Evolutionary conservation across 75 land plant genomes (phyloP).

Genomic region (Pinus tabuliformis): DNA sequence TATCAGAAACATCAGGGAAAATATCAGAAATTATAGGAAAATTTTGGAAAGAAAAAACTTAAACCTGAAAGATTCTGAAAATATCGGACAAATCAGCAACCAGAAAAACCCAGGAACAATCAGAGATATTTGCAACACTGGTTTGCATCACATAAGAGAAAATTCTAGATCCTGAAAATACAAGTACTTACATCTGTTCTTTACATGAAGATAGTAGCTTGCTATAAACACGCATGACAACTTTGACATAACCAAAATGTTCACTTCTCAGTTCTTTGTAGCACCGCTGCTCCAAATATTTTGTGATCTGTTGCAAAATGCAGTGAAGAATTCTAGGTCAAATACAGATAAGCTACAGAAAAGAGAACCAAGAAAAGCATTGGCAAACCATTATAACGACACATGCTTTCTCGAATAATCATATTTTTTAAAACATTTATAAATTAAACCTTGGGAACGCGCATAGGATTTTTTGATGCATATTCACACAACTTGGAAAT

Average conservation of each 20-base stretch:
- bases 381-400: not conserved
- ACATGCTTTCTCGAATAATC: not conserved
- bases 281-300: slow-evolving; percentile 80
- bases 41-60: too few relatives aligned
- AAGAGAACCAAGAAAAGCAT: not conserved
- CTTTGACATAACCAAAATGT: slow-evolving; percentile 61
- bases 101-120: not conserved
- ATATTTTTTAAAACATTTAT: not conserved
- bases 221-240: slow-evolving; percentile 73
- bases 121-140: not conserved
- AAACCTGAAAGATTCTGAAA: too few relatives aligned
- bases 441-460: slow-evolving; percentile 85
- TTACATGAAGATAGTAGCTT: slow-evolving; percentile 84
- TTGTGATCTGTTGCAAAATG: slow-evolving; percentile 61
- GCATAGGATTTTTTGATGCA: slow-evolving; percentile 89
- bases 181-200: slow-evolving; percentile 72
- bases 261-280: slow-evolving; percentile 84
- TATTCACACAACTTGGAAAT: slow-evolving; percentile 90
- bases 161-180: not conserved
- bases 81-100: too few relatives aligned
- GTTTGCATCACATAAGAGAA: not conserved
- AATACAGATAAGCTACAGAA: not conserved
- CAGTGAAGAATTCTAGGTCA: not conserved
- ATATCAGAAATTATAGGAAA: not conserved
- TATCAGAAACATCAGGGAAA: not conserved